Conservation (phyloP, 495 filamentous ascomycete species). For the Pyrenopolyporus hunteri region DNA sequence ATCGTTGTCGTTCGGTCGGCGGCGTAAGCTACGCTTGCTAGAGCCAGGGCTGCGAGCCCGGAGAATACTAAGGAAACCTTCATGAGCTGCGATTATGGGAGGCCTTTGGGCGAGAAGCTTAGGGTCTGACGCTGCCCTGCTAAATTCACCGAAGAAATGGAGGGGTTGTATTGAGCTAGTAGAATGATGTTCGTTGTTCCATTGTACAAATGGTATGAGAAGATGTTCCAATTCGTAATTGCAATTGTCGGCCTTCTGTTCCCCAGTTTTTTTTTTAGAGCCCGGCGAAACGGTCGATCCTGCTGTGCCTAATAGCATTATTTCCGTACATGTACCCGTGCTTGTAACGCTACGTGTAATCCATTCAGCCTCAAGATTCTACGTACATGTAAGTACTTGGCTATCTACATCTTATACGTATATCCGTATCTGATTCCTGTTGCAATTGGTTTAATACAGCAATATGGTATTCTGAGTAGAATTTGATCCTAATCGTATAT, state of each 20-base stretch:
- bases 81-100: conserved; percentile 22
- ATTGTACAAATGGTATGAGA: no score
- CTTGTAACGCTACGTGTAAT: no score
- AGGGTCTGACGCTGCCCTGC: no score
- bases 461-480: no score
- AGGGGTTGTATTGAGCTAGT: conserved; percentile 19
- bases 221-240: no score
- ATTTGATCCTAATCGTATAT: no score
- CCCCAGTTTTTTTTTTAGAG: conserved; percentile 16
- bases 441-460: no score
- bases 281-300: neutral
- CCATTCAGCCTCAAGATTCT: conserved; percentile 28
- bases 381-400: neutral
- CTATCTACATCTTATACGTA: no score
- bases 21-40: conserved; percentile 36
- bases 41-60: conserved; percentile 42
- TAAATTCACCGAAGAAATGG: no score
- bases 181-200: conserved; percentile 17
- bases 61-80: conserved; percentile 36
- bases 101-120: no score
- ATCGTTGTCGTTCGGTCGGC: conserved; percentile 45
- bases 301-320: neutral
- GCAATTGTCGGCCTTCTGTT: conserved; percentile 22
- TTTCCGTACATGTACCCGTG: neutral
- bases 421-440: no score